Percentiles rank a stretch among this genome's conserved stretches.
Evolutionary conservation across 1,284 basidiomycete species (phyloP).

Genomic region (Inonotus obliquus): DNA sequence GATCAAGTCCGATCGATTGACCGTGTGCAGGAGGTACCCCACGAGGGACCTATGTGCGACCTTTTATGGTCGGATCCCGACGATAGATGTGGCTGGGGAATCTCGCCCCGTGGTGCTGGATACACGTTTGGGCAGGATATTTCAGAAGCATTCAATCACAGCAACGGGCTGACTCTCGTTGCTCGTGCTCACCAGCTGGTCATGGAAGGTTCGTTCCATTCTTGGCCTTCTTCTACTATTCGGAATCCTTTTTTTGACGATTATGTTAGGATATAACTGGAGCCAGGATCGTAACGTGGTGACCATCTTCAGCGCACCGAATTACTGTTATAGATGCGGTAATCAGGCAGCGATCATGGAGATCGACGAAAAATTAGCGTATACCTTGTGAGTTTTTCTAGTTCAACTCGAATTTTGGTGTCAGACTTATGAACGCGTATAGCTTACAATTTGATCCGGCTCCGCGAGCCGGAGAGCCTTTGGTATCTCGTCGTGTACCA

Average conservation of each 20-base stretch:
- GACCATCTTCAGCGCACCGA: constrained; percentile 98
- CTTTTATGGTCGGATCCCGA: constrained; percentile 99
- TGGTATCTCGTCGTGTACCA: constrained; percentile 96
- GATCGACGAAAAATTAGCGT: constrained; percentile 97
- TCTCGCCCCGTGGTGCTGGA: constrained; percentile 96
- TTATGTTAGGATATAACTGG: constrained; percentile 74
- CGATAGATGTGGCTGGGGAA: constrained; percentile 99
- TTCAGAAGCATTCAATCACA: constrained; percentile 97
- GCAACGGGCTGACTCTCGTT: constrained; percentile 96
- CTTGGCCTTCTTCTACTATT: neutral
- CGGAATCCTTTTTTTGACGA: neutral
- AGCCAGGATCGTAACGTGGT: constrained; percentile 99
- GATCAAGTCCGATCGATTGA: constrained; percentile 99
- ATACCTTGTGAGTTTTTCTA: constrained; percentile 69
- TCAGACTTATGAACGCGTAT: constrained; percentile 10
- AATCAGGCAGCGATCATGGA: constrained; percentile 99
- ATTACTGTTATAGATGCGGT: constrained; percentile 99
- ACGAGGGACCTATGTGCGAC: constrained; percentile 99
- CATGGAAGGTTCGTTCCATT: constrained; percentile 86
- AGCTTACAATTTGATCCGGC: constrained; percentile 99
- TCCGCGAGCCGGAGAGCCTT: constrained; percentile 94
- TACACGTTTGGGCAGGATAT: constrained; percentile 99
- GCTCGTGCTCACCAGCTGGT: constrained; percentile 95
- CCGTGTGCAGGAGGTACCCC: constrained; percentile 97
- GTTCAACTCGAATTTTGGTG: neutral